Conservation (phyloP, 2,329 filamentous ascomycete species). For the Colletotrichum viniferum region DNA sequence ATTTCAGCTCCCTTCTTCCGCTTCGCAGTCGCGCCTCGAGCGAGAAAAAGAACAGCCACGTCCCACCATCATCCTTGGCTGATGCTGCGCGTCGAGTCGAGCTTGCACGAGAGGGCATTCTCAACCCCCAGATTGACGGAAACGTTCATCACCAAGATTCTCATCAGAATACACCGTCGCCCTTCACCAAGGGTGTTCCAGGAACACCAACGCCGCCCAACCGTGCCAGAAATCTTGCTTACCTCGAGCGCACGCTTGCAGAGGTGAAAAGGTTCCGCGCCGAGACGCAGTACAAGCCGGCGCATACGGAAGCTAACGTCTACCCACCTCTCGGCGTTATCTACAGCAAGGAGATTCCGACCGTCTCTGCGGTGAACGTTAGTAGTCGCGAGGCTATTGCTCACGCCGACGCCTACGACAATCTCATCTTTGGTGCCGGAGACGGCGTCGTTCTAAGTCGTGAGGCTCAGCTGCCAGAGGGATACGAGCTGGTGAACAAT, state of each 20-base stretch:
- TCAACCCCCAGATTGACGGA: conserved; percentile 52
- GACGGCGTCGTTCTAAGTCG: conserved; percentile 88
- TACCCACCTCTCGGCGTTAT: conserved; percentile 86
- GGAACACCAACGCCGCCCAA: conserved; percentile 49
- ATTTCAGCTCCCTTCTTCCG: conserved; percentile 51
- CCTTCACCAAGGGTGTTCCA: conserved; percentile 28
- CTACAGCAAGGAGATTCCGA: conserved; percentile 86
- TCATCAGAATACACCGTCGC: not conserved
- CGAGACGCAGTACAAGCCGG: conserved; percentile 67
- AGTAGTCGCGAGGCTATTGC: conserved; percentile 74
- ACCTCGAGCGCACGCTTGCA: conserved; percentile 76
- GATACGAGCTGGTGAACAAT: conserved; percentile 75
- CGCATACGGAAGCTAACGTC: conserved; percentile 65
- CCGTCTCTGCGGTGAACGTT: conserved; percentile 82
- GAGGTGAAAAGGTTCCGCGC: conserved; percentile 77
- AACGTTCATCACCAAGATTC: conserved; percentile 26
- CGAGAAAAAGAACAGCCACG: conserved; percentile 33
- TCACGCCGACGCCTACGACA: conserved; percentile 80
- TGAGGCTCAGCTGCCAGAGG: conserved; percentile 83
- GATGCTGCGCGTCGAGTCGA: conserved; percentile 33
- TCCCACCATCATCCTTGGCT: conserved; percentile 19
- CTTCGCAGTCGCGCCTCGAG: conserved; percentile 48
- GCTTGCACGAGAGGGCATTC: conserved; percentile 37
- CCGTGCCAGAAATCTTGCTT: conserved; percentile 57
- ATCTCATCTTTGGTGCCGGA: conserved; percentile 83